Base-by-base conservation (phyloP, 176 grass and related monocot genomes). In the Poa annua region DNA sequence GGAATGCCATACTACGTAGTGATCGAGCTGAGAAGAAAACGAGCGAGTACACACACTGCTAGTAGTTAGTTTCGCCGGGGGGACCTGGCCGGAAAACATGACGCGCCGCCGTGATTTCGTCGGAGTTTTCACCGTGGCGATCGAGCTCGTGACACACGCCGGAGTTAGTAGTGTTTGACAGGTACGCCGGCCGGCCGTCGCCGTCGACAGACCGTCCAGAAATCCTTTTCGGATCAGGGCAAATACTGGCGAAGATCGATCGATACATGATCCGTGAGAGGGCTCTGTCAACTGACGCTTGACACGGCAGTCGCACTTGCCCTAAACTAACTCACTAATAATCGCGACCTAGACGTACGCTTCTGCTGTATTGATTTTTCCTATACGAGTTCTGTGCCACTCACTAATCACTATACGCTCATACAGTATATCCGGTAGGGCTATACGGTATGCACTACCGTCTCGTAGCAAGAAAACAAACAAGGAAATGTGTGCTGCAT, bases 391-490 rank as follows among this genome's bases (percentile, higher is more conserved):
- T 11, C 66, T 41, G n/a, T 44, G 6, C 65, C 10, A 11, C 14
- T 9, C 39, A 42, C 36, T 38, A 38, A 1, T 38, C 5, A 17
- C 20, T 55, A 55, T 55, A 6, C 35, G 39, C 65, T 68, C 8
- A 39, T 36, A n/a, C n/a, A n/a, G n/a, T n/a, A 29, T 29, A 29
- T 29, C 2, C 29, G 29, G 29, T 29, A 29, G 29, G 29, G 29
- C 29, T 29, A 29, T 29, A 29, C 29, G 29, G 29, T 29, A 29
- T 29, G 35, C 39, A 42, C 39, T 69, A 42, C 39, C 20, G 39
- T 21, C 67, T 60, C 54, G 21, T 42, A 39, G 14, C n/a, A 61
- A 78, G 75, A 16, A 24, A 78, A 61, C 75, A 78, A 7, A 3
- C 7, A 3, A 42, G 0, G 1, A 21, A 4, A n/a, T 11, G 67